Conservation (phyloP, 495 filamentous ascomycete genomes). For the Aspergillus conjunctus region DNA sequence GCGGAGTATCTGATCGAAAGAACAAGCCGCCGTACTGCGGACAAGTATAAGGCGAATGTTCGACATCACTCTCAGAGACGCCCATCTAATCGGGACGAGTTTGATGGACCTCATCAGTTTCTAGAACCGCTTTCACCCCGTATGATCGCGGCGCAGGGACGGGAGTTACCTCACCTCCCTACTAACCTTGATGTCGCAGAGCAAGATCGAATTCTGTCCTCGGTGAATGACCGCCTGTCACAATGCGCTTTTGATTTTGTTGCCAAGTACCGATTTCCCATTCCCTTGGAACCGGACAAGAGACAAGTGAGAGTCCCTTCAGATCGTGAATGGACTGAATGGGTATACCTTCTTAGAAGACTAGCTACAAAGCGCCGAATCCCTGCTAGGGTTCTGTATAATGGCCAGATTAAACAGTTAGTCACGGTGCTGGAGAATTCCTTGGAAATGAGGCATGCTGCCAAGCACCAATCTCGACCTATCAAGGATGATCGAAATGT, state of each 20-base stretch:
- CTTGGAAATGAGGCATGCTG: conserved; percentile 80
- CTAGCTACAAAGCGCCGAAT: conserved; percentile 84
- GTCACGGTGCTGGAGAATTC: conserved; percentile 82
- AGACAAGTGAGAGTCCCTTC: conserved; percentile 74
- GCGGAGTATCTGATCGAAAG: conserved; percentile 47
- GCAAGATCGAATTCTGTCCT: conserved; percentile 75
- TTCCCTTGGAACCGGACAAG: conserved; percentile 78
- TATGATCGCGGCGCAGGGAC: conserved; percentile 70
- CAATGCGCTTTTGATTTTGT: conserved; percentile 88
- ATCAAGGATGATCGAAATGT: conserved; percentile 90
- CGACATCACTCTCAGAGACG: conserved; percentile 67
- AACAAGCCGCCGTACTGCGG: conserved; percentile 39
- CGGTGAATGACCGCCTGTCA: conserved; percentile 81
- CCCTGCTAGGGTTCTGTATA: conserved; percentile 78
- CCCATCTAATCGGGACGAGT: conserved; percentile 83
- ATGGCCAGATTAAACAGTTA: conserved; percentile 87
- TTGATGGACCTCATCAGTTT: conserved; percentile 82
- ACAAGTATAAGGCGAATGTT: conserved; percentile 50
- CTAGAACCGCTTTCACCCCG: conserved; percentile 66
- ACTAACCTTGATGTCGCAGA: conserved; percentile 80
- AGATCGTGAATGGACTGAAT: conserved; percentile 89
- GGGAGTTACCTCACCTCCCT: conserved; percentile 77
- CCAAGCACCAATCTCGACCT: conserved; percentile 79
- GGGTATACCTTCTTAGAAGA: conserved; percentile 85
- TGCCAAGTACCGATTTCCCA: conserved; percentile 85